Evolutionary conservation across 108 stramenopile genomes (phyloP).

Genomic region (Cafeteria roenbergensis): DNA sequence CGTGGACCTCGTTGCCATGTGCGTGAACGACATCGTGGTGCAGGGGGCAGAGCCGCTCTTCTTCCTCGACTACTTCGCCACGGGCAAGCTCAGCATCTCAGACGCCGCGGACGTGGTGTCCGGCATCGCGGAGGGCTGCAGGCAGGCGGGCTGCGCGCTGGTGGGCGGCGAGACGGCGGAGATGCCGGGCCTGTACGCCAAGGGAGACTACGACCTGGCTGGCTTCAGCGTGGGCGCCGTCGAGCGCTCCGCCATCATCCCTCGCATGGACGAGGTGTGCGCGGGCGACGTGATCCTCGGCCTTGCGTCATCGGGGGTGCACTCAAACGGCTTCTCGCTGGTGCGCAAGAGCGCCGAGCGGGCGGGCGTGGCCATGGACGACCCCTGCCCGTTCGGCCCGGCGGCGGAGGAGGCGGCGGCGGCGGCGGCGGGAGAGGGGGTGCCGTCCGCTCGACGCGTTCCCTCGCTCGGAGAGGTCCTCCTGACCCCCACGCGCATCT

Average conservation of each 20-base stretch:
- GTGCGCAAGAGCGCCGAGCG: slow-evolving; percentile 74
- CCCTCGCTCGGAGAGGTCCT: slow-evolving; percentile 75
- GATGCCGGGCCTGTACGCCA: slow-evolving; percentile 97
- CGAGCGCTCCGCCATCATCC: slow-evolving; percentile 59
- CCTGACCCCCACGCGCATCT: slow-evolving; percentile 82
- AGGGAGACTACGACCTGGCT: slow-evolving; percentile 89
- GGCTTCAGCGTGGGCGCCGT: slow-evolving; percentile 96
- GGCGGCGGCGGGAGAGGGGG: no score
- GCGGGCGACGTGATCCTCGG: slow-evolving; percentile 79
- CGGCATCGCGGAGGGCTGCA: slow-evolving; percentile 87
- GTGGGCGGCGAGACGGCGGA: slow-evolving; percentile 98
- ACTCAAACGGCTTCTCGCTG: slow-evolving; percentile 93
- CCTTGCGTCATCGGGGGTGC: slow-evolving; percentile 79
- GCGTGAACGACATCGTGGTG: slow-evolving; percentile 89
- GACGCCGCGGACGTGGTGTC: slow-evolving; percentile 78
- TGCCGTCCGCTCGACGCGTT: no score
- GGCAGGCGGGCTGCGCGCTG: slow-evolving; percentile 76
- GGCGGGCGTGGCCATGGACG: slow-evolving; percentile 55
- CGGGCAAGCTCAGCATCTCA: slow-evolving; percentile 68
- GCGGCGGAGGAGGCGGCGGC: no score
- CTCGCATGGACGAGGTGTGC: slow-evolving; percentile 42
- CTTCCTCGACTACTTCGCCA: slow-evolving; percentile 96
- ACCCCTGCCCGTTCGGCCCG: slow-evolving; percentile 71
- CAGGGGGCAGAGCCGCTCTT: slow-evolving; percentile 89
- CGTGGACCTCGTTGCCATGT: slow-evolving; percentile 92